A percentile compares a stretch with the other conserved stretches of the same genome.
Evolutionary conservation across 2,329 filamentous ascomycete species (phyloP).

Genomic region (Alternaria sp.): DNA sequence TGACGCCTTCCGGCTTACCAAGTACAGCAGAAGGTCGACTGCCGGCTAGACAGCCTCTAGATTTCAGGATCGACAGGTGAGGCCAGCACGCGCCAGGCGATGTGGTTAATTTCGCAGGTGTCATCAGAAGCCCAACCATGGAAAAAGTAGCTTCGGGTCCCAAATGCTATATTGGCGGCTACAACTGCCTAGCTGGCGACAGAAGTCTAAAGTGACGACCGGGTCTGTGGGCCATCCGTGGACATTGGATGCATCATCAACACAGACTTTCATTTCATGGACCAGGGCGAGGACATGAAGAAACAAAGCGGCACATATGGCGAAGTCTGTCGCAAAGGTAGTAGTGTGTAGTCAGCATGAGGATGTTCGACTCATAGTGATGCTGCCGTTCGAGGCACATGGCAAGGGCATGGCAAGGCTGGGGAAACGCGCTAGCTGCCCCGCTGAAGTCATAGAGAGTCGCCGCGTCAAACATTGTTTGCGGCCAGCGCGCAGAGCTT

Average conservation of each 20-base stretch:
- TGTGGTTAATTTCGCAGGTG: background rate
- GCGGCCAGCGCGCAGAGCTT: background rate
- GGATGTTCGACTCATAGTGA: background rate
- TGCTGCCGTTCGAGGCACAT: background rate
- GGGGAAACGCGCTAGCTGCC: slow-evolving; percentile 8
- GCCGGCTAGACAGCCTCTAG: background rate
- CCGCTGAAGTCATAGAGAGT: slow-evolving; percentile 22
- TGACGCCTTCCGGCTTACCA: background rate
- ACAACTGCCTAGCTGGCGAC: background rate
- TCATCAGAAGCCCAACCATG: background rate
- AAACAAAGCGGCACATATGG: background rate
- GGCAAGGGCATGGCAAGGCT: background rate
- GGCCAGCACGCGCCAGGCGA: background rate
- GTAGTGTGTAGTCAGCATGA: background rate
- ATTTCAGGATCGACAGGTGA: background rate
- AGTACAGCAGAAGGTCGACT: background rate
- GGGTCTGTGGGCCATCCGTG: slow-evolving; percentile 1
- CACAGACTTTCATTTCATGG: background rate
- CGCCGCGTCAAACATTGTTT: background rate
- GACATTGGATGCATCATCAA: background rate
- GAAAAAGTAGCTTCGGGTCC: background rate
- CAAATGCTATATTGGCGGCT: background rate
- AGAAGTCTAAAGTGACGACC: slow-evolving; percentile 1
- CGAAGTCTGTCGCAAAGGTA: background rate
- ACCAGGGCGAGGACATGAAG: background rate